Evolutionary conservation across 345 rosid species (phyloP).

Genomic region (Cardiospermum halicacabum): DNA sequence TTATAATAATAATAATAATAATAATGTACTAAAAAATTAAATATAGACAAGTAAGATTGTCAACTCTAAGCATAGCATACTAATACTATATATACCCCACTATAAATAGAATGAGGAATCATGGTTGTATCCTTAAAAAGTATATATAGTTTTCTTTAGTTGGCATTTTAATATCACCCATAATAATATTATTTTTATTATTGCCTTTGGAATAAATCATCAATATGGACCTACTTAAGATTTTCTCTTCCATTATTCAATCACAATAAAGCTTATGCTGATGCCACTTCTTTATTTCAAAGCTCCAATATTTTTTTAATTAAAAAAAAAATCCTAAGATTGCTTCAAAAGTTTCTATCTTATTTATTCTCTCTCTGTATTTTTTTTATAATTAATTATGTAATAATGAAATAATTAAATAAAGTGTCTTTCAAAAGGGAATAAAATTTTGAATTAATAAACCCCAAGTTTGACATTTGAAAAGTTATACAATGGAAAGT

Average conservation of each 20-base stretch:
- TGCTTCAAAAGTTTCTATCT: slow-evolving; percentile 1
- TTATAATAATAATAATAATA: too few species aligned
- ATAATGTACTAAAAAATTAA: background rate
- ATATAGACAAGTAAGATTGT: background rate
- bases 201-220: slow-evolving; percentile 23
- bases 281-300: slow-evolving; percentile 8
- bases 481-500: too few species aligned
- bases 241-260: background rate
- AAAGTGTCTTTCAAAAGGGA: too few species aligned
- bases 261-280: slow-evolving; percentile 1
- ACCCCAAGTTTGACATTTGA: too few species aligned
- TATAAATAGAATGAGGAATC: background rate
- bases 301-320: background rate
- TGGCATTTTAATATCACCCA: background rate
- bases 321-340: background rate
- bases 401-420: too few species aligned
- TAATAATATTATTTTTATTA: background rate
- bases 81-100: too few species aligned
- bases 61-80: background rate
- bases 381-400: too few species aligned
- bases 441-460: too few species aligned
- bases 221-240: slow-evolving; percentile 10
- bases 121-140: slow-evolving; percentile 2
- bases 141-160: too few species aligned
- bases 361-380: slow-evolving; percentile 6